Base-by-base conservation (phyloP, 257 asterid genomes). In the Galeopsis tetrahit region DNA sequence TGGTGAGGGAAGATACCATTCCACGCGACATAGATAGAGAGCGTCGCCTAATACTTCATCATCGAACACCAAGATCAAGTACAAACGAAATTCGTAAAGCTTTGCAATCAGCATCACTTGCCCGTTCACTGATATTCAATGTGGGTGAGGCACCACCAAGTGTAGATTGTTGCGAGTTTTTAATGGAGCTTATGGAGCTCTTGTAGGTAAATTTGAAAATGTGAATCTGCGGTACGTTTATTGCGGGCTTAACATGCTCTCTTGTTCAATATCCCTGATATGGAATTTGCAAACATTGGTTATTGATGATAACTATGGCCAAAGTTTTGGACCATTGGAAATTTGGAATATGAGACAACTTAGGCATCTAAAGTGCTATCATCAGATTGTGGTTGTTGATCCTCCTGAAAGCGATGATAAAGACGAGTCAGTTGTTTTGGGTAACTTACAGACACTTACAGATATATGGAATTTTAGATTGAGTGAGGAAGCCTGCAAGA, bases 331-430 rank as follows among this genome's bases (percentile, higher is more conserved):
- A 38, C 74, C 74, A 1, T 9, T 4, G 8, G 63, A 68, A 21
- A 10, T 69, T 39, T 69, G 74, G 74, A 40, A 11, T 42, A 55
- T 69, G 65, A 13, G 9, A 7, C 65, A 55, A 1, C 74, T 69
- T 11, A 69, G 65, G 66, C 65, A 69, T 39, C 8, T 38, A 9
- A 9, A 38, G 10, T 17, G 11, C 4, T 1, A n/a, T 2, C 10
- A 2, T n/a, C n/a, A 0, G 3, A 31, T 66, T 13, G 32, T 2
- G 60, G 36, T 62, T 31, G 36, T 48, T 2, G 21, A 65, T 57
- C 67, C 63, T 42, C 13, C 38, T 8, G 38, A 2, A 5, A 60
- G 51, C 7, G 36, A 60, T 35, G 15, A 28, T 2, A 4, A 64
- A 42, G 21, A 42, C 32, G 68, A 28, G 3, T 34, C 14, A n/a